Percentiles rank a stretch among this genome's conserved stretches.
Conservation (phyloP, 495 filamentous ascomycete genomes). For the Bryoglossum gracile region DNA sequence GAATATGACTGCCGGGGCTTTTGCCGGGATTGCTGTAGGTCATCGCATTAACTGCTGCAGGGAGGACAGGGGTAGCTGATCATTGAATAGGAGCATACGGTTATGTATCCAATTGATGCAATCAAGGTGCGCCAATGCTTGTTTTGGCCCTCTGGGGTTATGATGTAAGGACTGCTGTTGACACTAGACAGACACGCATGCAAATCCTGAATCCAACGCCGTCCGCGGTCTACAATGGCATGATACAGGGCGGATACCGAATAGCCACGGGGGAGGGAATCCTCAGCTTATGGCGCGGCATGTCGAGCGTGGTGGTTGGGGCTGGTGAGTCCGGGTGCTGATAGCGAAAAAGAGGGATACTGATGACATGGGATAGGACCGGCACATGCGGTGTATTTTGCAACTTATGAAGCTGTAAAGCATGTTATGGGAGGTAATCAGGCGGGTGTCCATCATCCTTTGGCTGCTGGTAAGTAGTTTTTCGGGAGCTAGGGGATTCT, state of each 20-base stretch:
- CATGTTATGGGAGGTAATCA: slow-evolving; percentile 90
- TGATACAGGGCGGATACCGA: slow-evolving; percentile 84
- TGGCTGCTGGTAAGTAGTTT: slow-evolving; percentile 69
- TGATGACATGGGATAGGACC: slow-evolving; percentile 57
- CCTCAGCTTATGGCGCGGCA: slow-evolving; percentile 87
- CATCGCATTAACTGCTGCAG: slow-evolving; percentile 6
- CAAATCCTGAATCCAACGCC: slow-evolving; percentile 86
- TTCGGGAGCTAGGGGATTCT: slow-evolving; percentile 2
- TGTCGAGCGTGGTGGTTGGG: slow-evolving; percentile 92
- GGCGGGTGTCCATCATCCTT: slow-evolving; percentile 80
- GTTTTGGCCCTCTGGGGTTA: neutral
- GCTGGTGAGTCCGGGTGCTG: slow-evolving; percentile 59
- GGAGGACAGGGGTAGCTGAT: slow-evolving; percentile 4
- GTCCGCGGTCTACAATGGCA: slow-evolving; percentile 80
- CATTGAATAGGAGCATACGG: slow-evolving; percentile 62
- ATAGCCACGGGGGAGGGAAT: slow-evolving; percentile 87
- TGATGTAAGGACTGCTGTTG: slow-evolving; percentile 17
- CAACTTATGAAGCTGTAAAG: slow-evolving; percentile 95
- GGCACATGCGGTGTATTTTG: slow-evolving; percentile 96
- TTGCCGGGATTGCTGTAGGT: slow-evolving; percentile 91
- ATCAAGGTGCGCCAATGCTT: slow-evolving; percentile 69
- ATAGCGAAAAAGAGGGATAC: slow-evolving; percentile 7
- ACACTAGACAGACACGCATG: slow-evolving; percentile 74
- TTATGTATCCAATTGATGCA: slow-evolving; percentile 98
- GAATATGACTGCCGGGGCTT: slow-evolving; percentile 92